These are phyloP conservation scores for Cytospora chrysosperma DNA, from an alignment of 2,329 filamentous ascomycete species.

Conservation along the genomic window DNA sequence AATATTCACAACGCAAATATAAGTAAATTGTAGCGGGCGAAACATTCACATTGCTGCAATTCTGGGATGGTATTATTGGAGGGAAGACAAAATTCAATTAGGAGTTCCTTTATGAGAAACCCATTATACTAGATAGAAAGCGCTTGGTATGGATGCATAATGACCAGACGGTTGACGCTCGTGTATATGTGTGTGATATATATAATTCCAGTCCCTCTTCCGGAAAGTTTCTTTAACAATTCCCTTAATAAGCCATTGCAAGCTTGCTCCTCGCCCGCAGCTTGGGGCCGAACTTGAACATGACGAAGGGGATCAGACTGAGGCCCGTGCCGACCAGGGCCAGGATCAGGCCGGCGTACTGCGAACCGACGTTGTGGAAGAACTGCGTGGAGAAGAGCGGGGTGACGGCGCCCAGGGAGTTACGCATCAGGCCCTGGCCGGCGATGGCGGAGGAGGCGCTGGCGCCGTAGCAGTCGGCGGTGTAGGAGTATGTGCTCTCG, in stretches of 20 bases:
- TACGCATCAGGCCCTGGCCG: conserved; percentile 52
- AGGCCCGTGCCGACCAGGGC: conserved; percentile 42
- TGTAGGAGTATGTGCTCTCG: conserved; percentile 44
- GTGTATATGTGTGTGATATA: not conserved
- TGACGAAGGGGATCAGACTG: conserved; percentile 40
- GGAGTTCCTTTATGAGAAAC: not conserved
- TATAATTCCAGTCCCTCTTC: not conserved
- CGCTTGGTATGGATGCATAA: not conserved
- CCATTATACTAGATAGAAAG: not conserved
- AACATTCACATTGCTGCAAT: not conserved
- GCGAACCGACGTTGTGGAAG: conserved; percentile 52
- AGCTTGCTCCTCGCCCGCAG: conserved; percentile 40
- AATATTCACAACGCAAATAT: too few species aligned
- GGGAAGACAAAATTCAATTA: not conserved
- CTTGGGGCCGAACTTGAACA: conserved; percentile 42
- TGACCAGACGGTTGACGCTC: not conserved
- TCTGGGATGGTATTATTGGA: not conserved
- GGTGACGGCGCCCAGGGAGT: conserved; percentile 51
- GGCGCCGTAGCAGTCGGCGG: conserved; percentile 52
- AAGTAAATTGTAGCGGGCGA: not conserved
- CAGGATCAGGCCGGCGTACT: conserved; percentile 50
- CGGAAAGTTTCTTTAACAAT: not conserved
- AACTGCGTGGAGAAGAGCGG: conserved; percentile 52
- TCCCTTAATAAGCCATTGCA: conserved; percentile 26
- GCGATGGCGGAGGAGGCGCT: conserved; percentile 39